phyloP scores from a whole-genome alignment of 495 filamentous ascomycete species.

The Chlorociboria aeruginascens region DNA sequence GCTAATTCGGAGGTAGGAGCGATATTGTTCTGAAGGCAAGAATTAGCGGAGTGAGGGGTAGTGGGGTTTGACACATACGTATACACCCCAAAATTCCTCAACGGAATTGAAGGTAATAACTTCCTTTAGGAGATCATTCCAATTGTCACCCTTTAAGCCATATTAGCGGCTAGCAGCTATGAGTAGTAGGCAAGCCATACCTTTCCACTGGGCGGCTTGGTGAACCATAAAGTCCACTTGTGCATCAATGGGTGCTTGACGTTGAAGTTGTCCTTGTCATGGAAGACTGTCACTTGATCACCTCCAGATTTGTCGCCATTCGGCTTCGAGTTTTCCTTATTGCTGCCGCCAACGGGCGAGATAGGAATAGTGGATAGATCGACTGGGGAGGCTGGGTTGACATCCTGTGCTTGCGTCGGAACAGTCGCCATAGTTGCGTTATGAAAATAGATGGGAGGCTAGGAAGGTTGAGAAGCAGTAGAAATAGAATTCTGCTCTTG shows the following conservation, averaged over 20 bases:
- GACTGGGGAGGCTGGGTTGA: slow-evolving; percentile 27
- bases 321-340: slow-evolving; percentile 23
- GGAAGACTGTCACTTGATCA: slow-evolving; percentile 81
- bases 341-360: slow-evolving; percentile 45
- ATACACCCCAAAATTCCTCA: slow-evolving; percentile 99
- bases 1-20: slow-evolving; percentile 87
- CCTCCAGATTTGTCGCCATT: slow-evolving; percentile 25
- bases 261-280: slow-evolving; percentile 96
- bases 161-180: not conserved
- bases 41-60: slow-evolving; percentile 7
- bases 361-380: slow-evolving; percentile 59
- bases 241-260: slow-evolving; percentile 96
- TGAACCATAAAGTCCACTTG: slow-evolving; percentile 98
- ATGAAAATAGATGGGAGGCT: not conserved
- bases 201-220: slow-evolving; percentile 95
- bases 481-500: not conserved
- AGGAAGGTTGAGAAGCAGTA: not conserved
- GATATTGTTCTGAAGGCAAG: slow-evolving; percentile 77
- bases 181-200: slow-evolving; percentile 32
- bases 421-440: slow-evolving; percentile 28
- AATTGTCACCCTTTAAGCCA: slow-evolving; percentile 74
- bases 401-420: slow-evolving; percentile 1
- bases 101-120: slow-evolving; percentile 97
- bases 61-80: slow-evolving; percentile 50
- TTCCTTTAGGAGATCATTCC: slow-evolving; percentile 95